Conservation (phyloP, 1,284 basidiomycete genomes). For the Lentinus polychrous region DNA sequence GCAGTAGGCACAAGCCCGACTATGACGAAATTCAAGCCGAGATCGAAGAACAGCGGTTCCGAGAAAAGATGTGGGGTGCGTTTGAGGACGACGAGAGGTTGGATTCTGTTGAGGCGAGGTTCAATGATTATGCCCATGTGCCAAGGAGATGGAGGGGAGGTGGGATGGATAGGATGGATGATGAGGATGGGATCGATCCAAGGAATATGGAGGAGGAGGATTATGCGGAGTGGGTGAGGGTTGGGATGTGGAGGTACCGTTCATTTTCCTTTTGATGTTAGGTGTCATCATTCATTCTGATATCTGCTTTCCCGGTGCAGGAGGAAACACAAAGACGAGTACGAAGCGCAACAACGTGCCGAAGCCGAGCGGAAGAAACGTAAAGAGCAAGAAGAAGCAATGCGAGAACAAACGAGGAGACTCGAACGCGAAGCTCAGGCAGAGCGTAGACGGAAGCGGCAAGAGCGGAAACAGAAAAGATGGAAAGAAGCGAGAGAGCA, state of each 20-base stretch:
- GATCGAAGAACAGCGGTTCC: slow-evolving; percentile 56
- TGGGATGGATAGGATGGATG: slow-evolving; percentile 29
- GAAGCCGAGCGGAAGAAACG: slow-evolving; percentile 44
- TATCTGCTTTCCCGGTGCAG: slow-evolving; percentile 26
- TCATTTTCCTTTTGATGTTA: no score
- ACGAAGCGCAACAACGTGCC: slow-evolving; percentile 52
- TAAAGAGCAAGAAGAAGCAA: slow-evolving; percentile 46
- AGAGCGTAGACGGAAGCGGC: slow-evolving; percentile 37
- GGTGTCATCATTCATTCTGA: slow-evolving; percentile 18
- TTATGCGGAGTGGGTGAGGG: slow-evolving; percentile 74
- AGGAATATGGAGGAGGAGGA: slow-evolving; percentile 74
- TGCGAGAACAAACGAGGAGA: slow-evolving; percentile 43
- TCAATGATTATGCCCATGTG: slow-evolving; percentile 64
- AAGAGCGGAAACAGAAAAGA: slow-evolving; percentile 36
- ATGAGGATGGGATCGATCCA: slow-evolving; percentile 53
- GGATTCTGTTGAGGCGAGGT: slow-evolving; percentile 50
- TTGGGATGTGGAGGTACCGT: slow-evolving; percentile 76
- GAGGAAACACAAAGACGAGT: slow-evolving; percentile 59
- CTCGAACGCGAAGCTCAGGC: slow-evolving; percentile 47
- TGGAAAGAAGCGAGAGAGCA: slow-evolving; percentile 38
- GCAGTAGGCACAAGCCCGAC: slow-evolving; percentile 31
- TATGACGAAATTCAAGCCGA: slow-evolving; percentile 45
- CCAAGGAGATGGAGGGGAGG: slow-evolving; percentile 49
- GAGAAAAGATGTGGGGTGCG: slow-evolving; percentile 63
- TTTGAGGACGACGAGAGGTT: slow-evolving; percentile 64